Evolutionary conservation across 352 stramenopile species (phyloP).

Genomic region (Phytopythium montanum): DNA sequence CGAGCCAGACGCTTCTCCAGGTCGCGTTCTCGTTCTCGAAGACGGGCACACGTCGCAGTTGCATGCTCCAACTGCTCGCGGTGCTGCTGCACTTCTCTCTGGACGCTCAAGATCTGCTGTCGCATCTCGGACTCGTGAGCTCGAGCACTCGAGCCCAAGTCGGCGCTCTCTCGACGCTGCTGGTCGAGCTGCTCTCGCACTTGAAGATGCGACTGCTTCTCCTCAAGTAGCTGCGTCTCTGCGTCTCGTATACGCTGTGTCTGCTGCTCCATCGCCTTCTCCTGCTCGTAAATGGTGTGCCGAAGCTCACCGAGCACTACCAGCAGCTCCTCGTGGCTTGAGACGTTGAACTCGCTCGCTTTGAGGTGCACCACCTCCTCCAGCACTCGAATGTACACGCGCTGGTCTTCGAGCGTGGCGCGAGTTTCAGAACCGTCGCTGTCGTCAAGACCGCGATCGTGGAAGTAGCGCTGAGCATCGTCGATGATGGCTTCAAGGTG

Average conservation of each 20-base stretch:
- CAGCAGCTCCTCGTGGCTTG: constrained; percentile 71
- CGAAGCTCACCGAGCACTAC: constrained; percentile 71
- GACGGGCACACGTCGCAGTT: constrained; percentile 5
- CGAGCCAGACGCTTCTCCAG: neutral
- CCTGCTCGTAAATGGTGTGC: constrained; percentile 74
- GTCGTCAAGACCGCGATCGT: constrained; percentile 14
- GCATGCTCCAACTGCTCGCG: constrained; percentile 14
- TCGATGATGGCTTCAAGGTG: constrained; percentile 32
- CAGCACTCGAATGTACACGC: constrained; percentile 68
- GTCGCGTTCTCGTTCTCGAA: neutral
- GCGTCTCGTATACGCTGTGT: constrained; percentile 6
- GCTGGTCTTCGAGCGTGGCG: constrained; percentile 32
- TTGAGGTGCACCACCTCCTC: constrained; percentile 76
- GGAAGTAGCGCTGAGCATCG: constrained; percentile 37
- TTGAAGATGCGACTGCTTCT: constrained; percentile 17
- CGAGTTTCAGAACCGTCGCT: neutral
- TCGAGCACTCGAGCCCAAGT: neutral
- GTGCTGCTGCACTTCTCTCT: constrained; percentile 27
- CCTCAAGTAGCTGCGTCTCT: constrained; percentile 20
- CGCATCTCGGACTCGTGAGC: constrained; percentile 1
- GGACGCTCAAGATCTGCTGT: neutral
- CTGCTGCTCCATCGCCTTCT: constrained; percentile 44
- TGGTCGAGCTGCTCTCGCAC: constrained; percentile 16
- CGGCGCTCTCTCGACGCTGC: neutral
- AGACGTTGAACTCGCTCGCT: constrained; percentile 59